Evolutionary conservation across 805 yeast species (phyloP).

Genomic region (Kregervanrija fluxuum): DNA sequence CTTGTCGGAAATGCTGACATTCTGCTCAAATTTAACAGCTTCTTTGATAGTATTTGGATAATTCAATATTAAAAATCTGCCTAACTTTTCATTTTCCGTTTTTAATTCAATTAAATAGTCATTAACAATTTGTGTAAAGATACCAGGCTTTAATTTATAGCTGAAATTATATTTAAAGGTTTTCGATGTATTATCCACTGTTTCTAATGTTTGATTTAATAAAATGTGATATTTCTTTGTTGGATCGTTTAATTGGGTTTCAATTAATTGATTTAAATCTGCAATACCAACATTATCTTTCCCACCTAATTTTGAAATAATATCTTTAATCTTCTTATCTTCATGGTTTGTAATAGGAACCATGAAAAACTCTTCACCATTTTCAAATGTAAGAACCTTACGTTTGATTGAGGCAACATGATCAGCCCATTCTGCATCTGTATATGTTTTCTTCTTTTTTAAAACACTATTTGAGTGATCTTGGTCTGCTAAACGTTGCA

Average conservation of each 20-base stretch:
- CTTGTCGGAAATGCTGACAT: conserved; percentile 43
- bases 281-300: conserved; percentile 30
- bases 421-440: conserved; percentile 41
- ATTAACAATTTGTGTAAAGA: conserved; percentile 43
- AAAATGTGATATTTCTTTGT: conserved; percentile 44
- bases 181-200: conserved; percentile 21
- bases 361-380: conserved; percentile 21
- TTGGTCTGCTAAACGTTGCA: conserved; percentile 25
- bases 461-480: conserved; percentile 24
- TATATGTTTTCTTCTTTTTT: conserved; percentile 33
- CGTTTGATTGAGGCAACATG: conserved; percentile 29
- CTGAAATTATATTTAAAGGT: conserved; percentile 24
- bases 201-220: conserved; percentile 35
- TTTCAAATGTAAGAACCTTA: conserved; percentile 23
- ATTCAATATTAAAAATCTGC: conserved; percentile 44
- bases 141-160: conserved; percentile 33
- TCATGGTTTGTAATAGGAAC: conserved; percentile 22
- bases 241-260: conserved; percentile 33
- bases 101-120: conserved; percentile 24
- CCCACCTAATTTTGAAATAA: conserved; percentile 13
- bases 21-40: conserved; percentile 68
- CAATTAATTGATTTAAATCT: conserved; percentile 44
- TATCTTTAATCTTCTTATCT: conserved; percentile 8
- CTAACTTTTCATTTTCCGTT: conserved; percentile 27
- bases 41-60: conserved; percentile 60